Evolutionary conservation across 139 green algal genomes (phyloP).

Genomic region (Tetradesmus obliquus): DNA sequence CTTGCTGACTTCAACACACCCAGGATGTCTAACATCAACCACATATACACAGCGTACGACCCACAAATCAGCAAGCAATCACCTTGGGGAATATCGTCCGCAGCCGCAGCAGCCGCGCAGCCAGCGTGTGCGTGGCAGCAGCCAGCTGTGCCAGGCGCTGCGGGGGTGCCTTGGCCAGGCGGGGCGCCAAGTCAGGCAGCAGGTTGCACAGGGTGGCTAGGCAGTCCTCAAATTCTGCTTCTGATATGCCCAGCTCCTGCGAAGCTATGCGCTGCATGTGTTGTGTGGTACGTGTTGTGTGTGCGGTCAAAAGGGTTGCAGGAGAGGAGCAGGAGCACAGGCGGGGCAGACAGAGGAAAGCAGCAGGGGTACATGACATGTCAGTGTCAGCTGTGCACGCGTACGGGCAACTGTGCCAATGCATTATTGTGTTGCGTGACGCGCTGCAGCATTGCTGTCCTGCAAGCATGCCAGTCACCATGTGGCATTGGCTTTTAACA

Average conservation of each 20-base stretch:
- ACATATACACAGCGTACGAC: neutral
- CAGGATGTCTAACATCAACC: no score
- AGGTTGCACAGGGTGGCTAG: constrained; percentile 63
- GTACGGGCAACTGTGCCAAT: neutral
- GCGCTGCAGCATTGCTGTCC: neutral
- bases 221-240: constrained; percentile 66
- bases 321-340: no score
- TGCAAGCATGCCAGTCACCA: no score
- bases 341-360: neutral
- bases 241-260: constrained; percentile 65
- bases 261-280: constrained; percentile 60
- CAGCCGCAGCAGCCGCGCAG: constrained; percentile 67
- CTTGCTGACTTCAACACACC: no score
- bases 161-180: constrained; percentile 54
- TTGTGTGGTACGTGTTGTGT: neutral
- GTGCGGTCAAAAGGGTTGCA: neutral
- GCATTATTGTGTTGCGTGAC: neutral
- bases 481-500: no score
- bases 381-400: neutral
- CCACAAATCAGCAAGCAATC: neutral
- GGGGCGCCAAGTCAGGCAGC: constrained; percentile 52
- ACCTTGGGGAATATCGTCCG: constrained; percentile 72
- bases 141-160: constrained; percentile 57
- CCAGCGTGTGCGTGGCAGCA: constrained; percentile 47
- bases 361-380: neutral